Evolutionary conservation across 179 eudicot genomes (phyloP), one percentile per base, ranked within the genome.

Genomic region (Patellifolia procumbens): DNA sequence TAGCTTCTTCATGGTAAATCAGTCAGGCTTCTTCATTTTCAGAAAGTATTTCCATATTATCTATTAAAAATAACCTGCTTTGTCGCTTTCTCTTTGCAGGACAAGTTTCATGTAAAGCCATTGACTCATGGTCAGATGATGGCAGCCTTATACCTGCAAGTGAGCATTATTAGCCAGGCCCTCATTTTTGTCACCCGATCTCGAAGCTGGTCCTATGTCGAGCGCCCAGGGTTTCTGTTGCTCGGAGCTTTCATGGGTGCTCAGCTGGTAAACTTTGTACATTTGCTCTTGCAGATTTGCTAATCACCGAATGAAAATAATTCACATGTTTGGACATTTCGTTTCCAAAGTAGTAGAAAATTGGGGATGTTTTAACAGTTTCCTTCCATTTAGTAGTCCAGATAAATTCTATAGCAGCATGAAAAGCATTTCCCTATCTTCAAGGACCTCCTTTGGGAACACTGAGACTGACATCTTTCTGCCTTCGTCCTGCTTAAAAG

Each of bases 151-250:
- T 87, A 87, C 81, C 81, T 87, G 39, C 89, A 87, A 87, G 87
- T 87, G 74, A 87, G 89, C 77, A 79, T 84, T 22, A 81, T 87
- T 72, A 87, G 89, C 73, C 89, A 87, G 82, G 89, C 89, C 42
- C 85, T 87, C 78, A 87, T 87, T 62, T 87, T 87, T 13, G 89
- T 87, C 51, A 87, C 89, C 32, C 77, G 89, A 71, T 84, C 89
- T 24, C 89, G 87, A 35, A 79, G 89, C 75, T 84, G 87, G 83
- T 87, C 89, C 48, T 87, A 45, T 45, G 78, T 64, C 24, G 89
- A 87, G 68, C 86, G 86, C 63, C 89, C 89, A 5, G 89, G 89
- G 69, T 9, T 84, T 4, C 48, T 87, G 63, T 81, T 87, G 68
- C 52, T 84, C 46, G 78, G 73, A 10, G 89, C 89, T 63, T 87